Base-by-base conservation (phyloP, 2,329 filamentous ascomycete genomes). In the Neofusicoccum parvum region DNA sequence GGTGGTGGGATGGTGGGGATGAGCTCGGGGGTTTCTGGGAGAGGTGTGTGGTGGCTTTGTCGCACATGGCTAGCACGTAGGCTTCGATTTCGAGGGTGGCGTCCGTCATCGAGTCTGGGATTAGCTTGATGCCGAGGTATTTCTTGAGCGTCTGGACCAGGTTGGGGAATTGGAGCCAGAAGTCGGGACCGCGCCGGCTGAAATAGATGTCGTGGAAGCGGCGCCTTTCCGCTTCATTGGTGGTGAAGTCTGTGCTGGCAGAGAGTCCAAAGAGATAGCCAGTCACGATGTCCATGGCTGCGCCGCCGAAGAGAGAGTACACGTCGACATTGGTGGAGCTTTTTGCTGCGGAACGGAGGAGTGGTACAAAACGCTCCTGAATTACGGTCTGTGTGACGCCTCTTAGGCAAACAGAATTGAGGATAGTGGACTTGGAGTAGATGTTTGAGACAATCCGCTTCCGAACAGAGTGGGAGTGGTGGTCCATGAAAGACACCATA, bases 371-470 rank as follows among this genome's bases (percentile, higher is more conserved):
- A 1, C 88, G 82, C 1, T 81, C 78, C 45, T 83, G 82, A 2
- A 92, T 71, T 37, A 92, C 81, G 0, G 75, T 76, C 23, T 81
- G 74, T 2, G 87, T 83, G 70, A 91, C 87, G 0, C 78, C 77
- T 0, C 79, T 79, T n/a, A 90, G 77, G 15, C 88, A 80, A 1
- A 80, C 74, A 0, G 88, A 91, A 1, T 79, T 79, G 64, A 88
- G 85, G 53, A 94, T 79, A 60, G 81, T 87, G 0, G 90, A 90
- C 72, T 93, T 94, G 62, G 90, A 91, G 76, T 93, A 94, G 36
- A 91, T 83, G 70, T 92, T 87, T 34, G 89, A 88, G 20, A 94
- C 77, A 84, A 92, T 89, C 23, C 89, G 86, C 74, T 92, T 93
- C 56, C 90, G 82, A n/a, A 81, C 79, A 0, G 88, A 88, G 74